Evolutionary conservation across 2,329 filamentous ascomycete genomes (phyloP), one percentile per base, ranked within the genome.

Genomic region (Sphaerulina musiva): DNA sequence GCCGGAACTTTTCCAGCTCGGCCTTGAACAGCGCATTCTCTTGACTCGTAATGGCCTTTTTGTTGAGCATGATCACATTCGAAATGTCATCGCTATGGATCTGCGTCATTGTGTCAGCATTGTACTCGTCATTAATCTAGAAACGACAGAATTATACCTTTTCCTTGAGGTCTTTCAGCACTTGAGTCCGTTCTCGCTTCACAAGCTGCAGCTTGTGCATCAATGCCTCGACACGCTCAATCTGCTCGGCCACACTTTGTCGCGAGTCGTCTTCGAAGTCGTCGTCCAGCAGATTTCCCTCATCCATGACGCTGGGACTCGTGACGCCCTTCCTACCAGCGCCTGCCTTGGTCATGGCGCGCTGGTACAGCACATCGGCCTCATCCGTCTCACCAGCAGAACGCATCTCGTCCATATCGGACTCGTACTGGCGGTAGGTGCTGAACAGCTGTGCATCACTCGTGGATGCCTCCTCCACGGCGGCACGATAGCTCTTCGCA

Each of bases 51-150:
- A 97, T 92, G 1, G 89, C 86, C 73, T 97, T 98, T 70, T 97
- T 97, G 78, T 98, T 98, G 55, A 98, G 76, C 53, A 98, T 98
- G 56, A 98, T 78, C 10, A 97, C 91, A 67, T 95, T 93, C 4
- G 91, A 96, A 59, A 98, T 98, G 66, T 98, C 95, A 67, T 98
- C 95, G 61, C 87, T 89, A 72, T 95, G 92, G 50, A 92, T 86
- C 92, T 96, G 60, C 11, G 10, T 17, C 4, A 36, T 40, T 11
- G 12, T 14, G 51, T 46, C 17, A 40, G 51, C 59, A 58, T 53
- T 32, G 6, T n/a, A 23, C 9, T 29, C 6, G 23, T 11, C 14
- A 2, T 42, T 17, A 12, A 38, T 39, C 34, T 34, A 10, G 10
- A 4, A 3, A 51, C 6, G 4, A n/a, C 32, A 38, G 36, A 34